Percentiles rank a stretch among this genome's conserved stretches.
phyloP scores from a whole-genome alignment of 2,329 filamentous ascomycete species.

The Penicillium sp. region DNA sequence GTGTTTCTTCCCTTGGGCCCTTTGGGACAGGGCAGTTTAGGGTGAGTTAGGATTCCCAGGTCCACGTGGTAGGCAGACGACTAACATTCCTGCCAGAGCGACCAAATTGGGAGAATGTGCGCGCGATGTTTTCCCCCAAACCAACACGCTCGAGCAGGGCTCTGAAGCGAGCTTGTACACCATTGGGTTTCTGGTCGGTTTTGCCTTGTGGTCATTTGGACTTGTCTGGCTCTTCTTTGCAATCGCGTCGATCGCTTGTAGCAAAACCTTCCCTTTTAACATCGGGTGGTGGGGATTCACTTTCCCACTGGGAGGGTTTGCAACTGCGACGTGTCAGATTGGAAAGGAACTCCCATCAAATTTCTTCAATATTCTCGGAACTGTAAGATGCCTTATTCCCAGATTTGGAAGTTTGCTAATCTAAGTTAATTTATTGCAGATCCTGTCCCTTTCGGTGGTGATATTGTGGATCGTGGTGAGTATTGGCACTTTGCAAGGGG shows the following conservation, averaged over 20 bases:
- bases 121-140: slow-evolving; percentile 35
- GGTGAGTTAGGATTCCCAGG: slow-evolving; percentile 24
- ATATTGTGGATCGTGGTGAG: slow-evolving; percentile 60
- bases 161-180: slow-evolving; percentile 38
- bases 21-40: slow-evolving; percentile 67
- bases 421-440: slow-evolving; percentile 26
- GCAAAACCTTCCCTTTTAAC: slow-evolving; percentile 57
- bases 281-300: slow-evolving; percentile 66
- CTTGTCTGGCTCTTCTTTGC: slow-evolving; percentile 46
- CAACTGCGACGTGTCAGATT: slow-evolving; percentile 46
- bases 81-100: slow-evolving; percentile 31
- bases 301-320: slow-evolving; percentile 61
- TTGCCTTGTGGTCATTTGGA: slow-evolving; percentile 45
- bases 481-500: slow-evolving; percentile 51
- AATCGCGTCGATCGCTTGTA: slow-evolving; percentile 33
- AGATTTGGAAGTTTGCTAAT: slow-evolving; percentile 3
- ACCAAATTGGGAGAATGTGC: slow-evolving; percentile 56
- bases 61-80: neutral
- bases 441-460: slow-evolving; percentile 55
- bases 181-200: slow-evolving; percentile 37
- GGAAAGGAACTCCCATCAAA: slow-evolving; percentile 55
- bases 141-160: slow-evolving; percentile 30
- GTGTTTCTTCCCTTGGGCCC: slow-evolving; percentile 70
- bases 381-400: slow-evolving; percentile 32
- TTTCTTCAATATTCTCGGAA: slow-evolving; percentile 61